phyloP scores from a whole-genome alignment of 1,139 yeast genomes.

The Sugiyamaella novakii region DNA sequence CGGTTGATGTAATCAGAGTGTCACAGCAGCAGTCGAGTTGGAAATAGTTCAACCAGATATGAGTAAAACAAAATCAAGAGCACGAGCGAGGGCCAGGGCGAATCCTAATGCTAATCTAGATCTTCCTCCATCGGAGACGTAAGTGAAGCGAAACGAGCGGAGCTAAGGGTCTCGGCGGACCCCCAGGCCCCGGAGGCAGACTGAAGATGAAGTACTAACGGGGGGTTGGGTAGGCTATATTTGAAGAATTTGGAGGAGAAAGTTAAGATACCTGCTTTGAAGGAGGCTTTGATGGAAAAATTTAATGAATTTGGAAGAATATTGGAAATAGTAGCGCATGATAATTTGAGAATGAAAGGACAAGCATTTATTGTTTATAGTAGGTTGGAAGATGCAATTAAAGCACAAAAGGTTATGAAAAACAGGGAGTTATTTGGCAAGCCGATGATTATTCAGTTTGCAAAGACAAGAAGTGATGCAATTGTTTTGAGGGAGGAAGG shows the following conservation, averaged over 20 bases:
- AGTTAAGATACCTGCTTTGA: slow-evolving; percentile 56
- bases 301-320: slow-evolving; percentile 56
- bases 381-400: slow-evolving; percentile 47
- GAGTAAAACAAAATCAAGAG: slow-evolving; percentile 3
- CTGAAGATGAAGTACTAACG: no score
- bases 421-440: slow-evolving; percentile 52
- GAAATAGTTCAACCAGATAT: no score
- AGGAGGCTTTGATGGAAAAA: slow-evolving; percentile 46
- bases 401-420: slow-evolving; percentile 45
- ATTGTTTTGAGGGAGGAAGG: slow-evolving; percentile 38
- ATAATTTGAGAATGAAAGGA: slow-evolving; percentile 67
- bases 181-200: no score
- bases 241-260: slow-evolving; percentile 73
- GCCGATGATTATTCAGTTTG: slow-evolving; percentile 51
- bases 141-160: slow-evolving; percentile 18
- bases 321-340: slow-evolving; percentile 59
- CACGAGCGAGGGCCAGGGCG: slow-evolving; percentile 1
- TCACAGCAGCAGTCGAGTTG: no score
- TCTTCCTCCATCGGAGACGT: slow-evolving; percentile 27
- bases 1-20: no score
- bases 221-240: slow-evolving; percentile 45
- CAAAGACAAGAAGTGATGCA: slow-evolving; percentile 54
- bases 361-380: slow-evolving; percentile 82
- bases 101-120: neutral
- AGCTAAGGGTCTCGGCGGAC: no score